These are phyloP conservation scores for Trichoderma sp. DNA, from an alignment of 2,329 filamentous ascomycete species.

Conservation along the genomic window DNA sequence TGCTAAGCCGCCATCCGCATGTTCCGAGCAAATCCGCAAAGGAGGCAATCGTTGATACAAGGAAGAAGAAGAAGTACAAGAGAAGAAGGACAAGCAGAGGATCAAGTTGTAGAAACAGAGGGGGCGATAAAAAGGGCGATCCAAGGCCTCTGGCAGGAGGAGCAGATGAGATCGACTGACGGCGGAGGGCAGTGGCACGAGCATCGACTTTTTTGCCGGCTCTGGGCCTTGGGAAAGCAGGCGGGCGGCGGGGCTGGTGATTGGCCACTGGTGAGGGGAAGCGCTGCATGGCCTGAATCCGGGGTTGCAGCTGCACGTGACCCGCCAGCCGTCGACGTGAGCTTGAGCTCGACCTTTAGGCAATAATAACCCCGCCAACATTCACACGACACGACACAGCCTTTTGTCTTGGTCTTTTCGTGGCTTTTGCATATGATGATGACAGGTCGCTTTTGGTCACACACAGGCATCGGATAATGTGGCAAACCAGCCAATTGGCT, in stretches of 20 bases:
- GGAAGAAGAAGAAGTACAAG: constrained; percentile 1
- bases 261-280: constrained; percentile 41
- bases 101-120: not conserved
- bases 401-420: not conserved
- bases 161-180: constrained; percentile 31
- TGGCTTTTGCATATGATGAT: not conserved
- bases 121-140: constrained; percentile 21
- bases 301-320: constrained; percentile 29
- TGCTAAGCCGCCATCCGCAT: constrained; percentile 19
- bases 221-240: constrained; percentile 3
- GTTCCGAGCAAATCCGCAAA: constrained; percentile 15
- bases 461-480: not conserved
- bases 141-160: constrained; percentile 29
- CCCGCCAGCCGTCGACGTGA: not conserved
- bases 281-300: constrained; percentile 25
- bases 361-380: not conserved
- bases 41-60: constrained; percentile 9
- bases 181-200: constrained; percentile 30
- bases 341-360: not conserved
- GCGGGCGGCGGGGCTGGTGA: constrained; percentile 33
- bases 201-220: constrained; percentile 31
- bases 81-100: constrained; percentile 9
- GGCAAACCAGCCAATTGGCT: constrained; percentile 9
- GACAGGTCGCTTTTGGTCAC: not conserved
- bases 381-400: not conserved